A percentile compares a stretch with the other conserved stretches of the same genome.
Conservation (phyloP, 83 land plant species). For the Picea mariana region DNA sequence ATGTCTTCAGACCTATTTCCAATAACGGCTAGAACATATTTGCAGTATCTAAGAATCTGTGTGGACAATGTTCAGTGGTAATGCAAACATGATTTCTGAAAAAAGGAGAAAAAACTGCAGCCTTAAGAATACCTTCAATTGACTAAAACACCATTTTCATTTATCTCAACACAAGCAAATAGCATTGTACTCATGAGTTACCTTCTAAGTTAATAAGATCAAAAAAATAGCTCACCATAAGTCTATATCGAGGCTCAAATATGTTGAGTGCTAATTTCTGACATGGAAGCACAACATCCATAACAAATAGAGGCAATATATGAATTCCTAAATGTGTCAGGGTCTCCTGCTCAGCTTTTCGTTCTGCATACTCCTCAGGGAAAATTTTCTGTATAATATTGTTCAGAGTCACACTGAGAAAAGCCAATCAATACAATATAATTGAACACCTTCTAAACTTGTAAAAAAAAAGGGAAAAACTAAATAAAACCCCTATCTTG, state of each 20-base stretch:
- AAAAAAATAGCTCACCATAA: conserved; percentile 66
- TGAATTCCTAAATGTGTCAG: conserved; percentile 63
- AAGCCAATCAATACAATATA: conserved; percentile 17
- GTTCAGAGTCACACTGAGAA: conserved; percentile 89
- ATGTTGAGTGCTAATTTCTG: conserved; percentile 86
- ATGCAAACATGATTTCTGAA: background rate
- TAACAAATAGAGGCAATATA: conserved; percentile 93
- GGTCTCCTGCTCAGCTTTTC: conserved; percentile 77
- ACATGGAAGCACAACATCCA: conserved; percentile 92
- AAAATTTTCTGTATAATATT: conserved; percentile 90
- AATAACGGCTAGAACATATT: background rate
- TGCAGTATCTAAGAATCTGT: background rate
- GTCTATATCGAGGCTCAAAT: conserved; percentile 98
- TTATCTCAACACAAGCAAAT: background rate
- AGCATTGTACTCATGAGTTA: background rate
- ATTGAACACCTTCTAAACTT: background rate
- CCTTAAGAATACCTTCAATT: background rate
- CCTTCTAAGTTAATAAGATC: background rate
- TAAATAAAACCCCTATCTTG: background rate
- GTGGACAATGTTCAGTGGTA: background rate
- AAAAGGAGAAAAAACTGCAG: background rate
- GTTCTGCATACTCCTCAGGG: conserved; percentile 87
- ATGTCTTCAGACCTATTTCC: background rate
- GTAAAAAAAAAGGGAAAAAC: background rate
- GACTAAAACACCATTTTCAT: background rate